Evolutionary conservation across 1,284 basidiomycete species (phyloP), one percentile per base, ranked within the genome.

Genomic region (Cystobasidium slooffiae): DNA sequence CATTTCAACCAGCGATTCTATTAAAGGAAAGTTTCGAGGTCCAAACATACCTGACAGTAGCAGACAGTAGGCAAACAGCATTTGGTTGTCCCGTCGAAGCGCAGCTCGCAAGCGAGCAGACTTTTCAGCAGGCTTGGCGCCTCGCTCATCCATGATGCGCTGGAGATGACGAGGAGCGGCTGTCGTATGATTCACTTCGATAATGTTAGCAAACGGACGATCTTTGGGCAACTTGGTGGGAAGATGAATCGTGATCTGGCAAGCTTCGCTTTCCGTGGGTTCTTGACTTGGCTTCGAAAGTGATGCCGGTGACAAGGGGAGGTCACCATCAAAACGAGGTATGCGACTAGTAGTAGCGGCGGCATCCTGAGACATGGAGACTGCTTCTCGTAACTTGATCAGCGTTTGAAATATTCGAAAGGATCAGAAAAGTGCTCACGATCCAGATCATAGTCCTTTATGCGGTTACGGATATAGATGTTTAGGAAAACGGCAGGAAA

Each of bases 361-460:
- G n/a, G n/a, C n/a, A n/a, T n/a, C n/a, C n/a, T n/a, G n/a, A n/a
- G n/a, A n/a, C n/a, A n/a, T n/a, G n/a, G n/a, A n/a, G n/a, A n/a
- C n/a, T n/a, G n/a, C n/a, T n/a, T n/a, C n/a, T n/a, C n/a, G n/a
- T n/a, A n/a, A n/a, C n/a, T n/a, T n/a, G n/a, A n/a, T n/a, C n/a
- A n/a, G n/a, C n/a, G n/a, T n/a, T n/a, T n/a, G n/a, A n/a, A n/a
- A n/a, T n/a, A n/a, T n/a, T n/a, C n/a, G n/a, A n/a, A n/a, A n/a
- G n/a, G n/a, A n/a, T n/a, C n/a, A n/a, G n/a, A n/a, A n/a, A n/a
- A n/a, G n/a, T n/a, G n/a, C 43, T 47, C 14, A 49, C 61, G 2
- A n/a, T 43, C 46, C 1, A 49, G n/a, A 47, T 63, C 61, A 49
- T 63, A 63, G 61, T 63, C 61, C 24, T 49, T 49, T 43, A 63